Evolutionary conservation across 169 alveolate genomes (phyloP), one percentile per base, ranked within the genome.

Genomic region (Perkinsus olseni): DNA sequence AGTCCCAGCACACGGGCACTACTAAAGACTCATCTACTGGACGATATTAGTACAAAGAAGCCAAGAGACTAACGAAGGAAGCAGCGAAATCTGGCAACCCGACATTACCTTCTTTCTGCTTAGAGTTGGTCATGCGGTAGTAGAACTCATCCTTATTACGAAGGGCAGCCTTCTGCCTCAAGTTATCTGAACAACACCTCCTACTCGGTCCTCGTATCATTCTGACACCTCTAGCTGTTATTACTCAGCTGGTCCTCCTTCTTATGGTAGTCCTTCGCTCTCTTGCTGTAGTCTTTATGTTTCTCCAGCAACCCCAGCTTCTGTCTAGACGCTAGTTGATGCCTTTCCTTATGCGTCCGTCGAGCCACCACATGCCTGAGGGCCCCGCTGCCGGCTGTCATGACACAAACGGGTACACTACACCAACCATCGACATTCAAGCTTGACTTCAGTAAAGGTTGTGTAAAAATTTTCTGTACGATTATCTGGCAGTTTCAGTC

Each of bases 111-210:
- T 31, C 38, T 31, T 74, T 40, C 48, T 36, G 38, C 38, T 74
- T 74, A 6, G 92, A n/a, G 38, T 92, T 51, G 24, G 24, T 92
- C 93, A 92, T 92, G 34, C 38, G 24, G 31, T 24, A 92, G n/a
- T 91, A n/a, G 93, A 92, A 92, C 93, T 92, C 93, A 31, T 92
- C 93, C 39, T 24, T 24, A 92, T 92, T 92, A 28, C 93, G 93
- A 24, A n/a, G 31, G 28, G 92, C n/a, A 24, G 94, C 92, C n/a
- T 91, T 45, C 31, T 92, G 92, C 24, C 92, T 24, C 28, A 92
- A 92, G 28, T 82, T 82, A 31, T 38, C 91, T 3, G 38, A 38
- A 74, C 38, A 37, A n/a, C n/a, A n/a, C n/a, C n/a, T n/a, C n/a
- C n/a, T n/a, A n/a, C n/a, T n/a, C n/a, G n/a, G n/a, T n/a, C n/a